Evolutionary conservation across 148 eudicot genomes (phyloP), one percentile per base, ranked within the genome.

Genomic region (Arctostaphylos glauca): DNA sequence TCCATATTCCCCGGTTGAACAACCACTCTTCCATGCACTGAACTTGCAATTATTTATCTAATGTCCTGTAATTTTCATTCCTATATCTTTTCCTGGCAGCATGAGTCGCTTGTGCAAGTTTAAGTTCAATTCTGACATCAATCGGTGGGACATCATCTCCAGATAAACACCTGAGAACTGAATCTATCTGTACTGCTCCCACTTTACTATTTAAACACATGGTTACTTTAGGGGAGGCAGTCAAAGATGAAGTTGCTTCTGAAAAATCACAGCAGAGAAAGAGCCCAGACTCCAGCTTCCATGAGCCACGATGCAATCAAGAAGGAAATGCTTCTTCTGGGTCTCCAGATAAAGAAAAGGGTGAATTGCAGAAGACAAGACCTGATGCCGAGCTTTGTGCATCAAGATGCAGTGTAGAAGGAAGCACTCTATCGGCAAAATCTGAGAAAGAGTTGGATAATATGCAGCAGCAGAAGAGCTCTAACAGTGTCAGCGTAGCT

Each of bases 371-470:
- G 72, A 58, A 81, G 75, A 77, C 19, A 14, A 71, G 68, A 70
- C 78, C 82, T 73, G 76, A 75, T 67, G 47, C 89, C 75, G 47
- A 78, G 50, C 70, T 75, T 31, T 81, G 78, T 58, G 83, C 87
- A 79, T 76, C 85, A 64, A 80, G 81, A 66, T 59, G 87, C 84
- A 89, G 84, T 82, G 84, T 68, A 87, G 92, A 88, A 15, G 81
- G 82, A 83, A 85, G 56, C 47, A 81, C 76, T 52, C 18, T 78
- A 3, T 59, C 87, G 56, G 50, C 80, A 25, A 73, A 84, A 62
- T 87, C 87, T 62, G 90, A 86, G 85, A 89, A 87, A 84, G 90
- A 87, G 41, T 86, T 87, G 47, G 88, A 87, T n/a, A 58, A 79
- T 73, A 48, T 80, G 70, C 10, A 56, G 77, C 83, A 71, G 82